phyloP scores from a whole-genome alignment of 2,329 filamentous ascomycete species.

The Harringtonia aguacate region DNA sequence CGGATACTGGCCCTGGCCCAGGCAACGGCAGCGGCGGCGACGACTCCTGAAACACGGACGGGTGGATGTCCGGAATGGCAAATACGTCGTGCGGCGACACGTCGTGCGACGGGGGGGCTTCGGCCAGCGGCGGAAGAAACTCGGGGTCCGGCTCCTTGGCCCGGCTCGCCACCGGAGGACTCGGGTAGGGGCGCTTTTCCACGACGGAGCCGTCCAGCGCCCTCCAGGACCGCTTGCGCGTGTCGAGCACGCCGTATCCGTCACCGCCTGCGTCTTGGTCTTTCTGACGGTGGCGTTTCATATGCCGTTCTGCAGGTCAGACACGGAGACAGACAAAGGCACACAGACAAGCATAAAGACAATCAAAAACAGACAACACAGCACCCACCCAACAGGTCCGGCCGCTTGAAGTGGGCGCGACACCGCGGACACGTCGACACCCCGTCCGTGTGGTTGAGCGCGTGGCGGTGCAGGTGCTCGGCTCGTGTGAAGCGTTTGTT shows the following conservation, averaged over 20 bases:
- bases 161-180: neutral
- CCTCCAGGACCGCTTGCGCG: slow-evolving; percentile 11
- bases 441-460: slow-evolving; percentile 49
- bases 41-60: no score
- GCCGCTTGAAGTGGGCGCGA: slow-evolving; percentile 11
- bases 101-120: no score
- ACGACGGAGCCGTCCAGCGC: slow-evolving; percentile 8
- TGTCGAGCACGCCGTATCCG: slow-evolving; percentile 9
- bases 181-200: slow-evolving; percentile 1
- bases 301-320: slow-evolving; percentile 5
- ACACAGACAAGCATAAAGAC: neutral
- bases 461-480: slow-evolving; percentile 72
- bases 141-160: no score
- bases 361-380: neutral
- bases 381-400: slow-evolving; percentile 7
- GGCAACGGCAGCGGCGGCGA: no score
- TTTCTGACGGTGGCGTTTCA: slow-evolving; percentile 8
- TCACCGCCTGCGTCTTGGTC: slow-evolving; percentile 10
- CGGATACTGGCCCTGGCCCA: no score
- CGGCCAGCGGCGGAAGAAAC: no score
- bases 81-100: no score
- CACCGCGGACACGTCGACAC: slow-evolving; percentile 8
- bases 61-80: no score
- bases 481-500: slow-evolving; percentile 72
- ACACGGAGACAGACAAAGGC: no score